A percentile compares a stretch with the other conserved stretches of the same genome.
Evolutionary conservation across 192 early-diverging fungal species (phyloP).

Genomic region (Podila clonocystis): DNA sequence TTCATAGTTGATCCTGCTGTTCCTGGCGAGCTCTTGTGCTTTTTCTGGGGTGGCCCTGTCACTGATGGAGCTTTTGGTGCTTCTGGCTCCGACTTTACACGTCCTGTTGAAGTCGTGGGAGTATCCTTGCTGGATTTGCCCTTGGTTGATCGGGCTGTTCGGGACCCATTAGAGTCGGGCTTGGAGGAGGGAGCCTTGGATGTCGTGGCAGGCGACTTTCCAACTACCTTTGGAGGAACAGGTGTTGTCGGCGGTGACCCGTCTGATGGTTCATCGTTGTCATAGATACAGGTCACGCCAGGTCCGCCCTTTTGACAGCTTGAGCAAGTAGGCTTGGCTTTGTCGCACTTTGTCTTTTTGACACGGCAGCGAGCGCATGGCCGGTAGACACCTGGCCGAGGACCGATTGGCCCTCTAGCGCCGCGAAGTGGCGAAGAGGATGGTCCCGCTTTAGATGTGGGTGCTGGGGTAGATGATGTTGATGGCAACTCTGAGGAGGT

Average conservation of each 20-base stretch:
- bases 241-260: not conserved
- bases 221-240: not conserved
- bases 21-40: constrained; percentile 4
- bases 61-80: not conserved
- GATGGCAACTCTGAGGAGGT: not conserved
- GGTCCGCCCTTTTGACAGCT: constrained; percentile 31
- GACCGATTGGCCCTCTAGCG: constrained; percentile 25
- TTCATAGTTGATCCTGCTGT: not conserved
- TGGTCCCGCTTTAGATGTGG: not conserved
- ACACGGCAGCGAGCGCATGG: constrained; percentile 44
- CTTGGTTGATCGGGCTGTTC: not conserved
- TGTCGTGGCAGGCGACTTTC: not conserved
- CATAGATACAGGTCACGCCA: constrained; percentile 32
- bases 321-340: constrained; percentile 35
- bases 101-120: not conserved
- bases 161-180: not conserved
- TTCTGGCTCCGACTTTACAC: not conserved
- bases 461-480: not conserved
- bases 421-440: constrained; percentile 5
- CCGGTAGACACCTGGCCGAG: constrained; percentile 40
- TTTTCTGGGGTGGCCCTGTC: constrained; percentile 3
- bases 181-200: not conserved
- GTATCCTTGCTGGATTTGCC: not conserved
- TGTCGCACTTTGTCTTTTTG: constrained; percentile 51
- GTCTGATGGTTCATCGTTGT: constrained; percentile 35